Evolutionary conservation across 2,329 filamentous ascomycete genomes (phyloP), one percentile per base, ranked within the genome.

Genomic region (Alternaria sp.): DNA sequence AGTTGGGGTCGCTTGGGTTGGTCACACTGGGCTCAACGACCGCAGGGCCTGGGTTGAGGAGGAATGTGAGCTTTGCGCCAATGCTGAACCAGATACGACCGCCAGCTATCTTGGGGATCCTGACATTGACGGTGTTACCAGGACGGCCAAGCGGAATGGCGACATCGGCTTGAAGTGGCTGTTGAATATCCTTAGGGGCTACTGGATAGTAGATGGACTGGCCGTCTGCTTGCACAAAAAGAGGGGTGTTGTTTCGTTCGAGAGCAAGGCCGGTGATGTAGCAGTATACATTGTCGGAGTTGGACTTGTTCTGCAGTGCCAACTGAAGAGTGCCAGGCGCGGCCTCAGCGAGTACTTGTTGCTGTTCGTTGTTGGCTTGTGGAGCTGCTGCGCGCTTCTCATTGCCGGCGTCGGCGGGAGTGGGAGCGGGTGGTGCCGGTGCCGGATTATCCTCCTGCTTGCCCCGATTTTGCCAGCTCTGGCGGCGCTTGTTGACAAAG

Each of bases 1-100:
- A 79, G 67, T 84, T 84, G 1, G 81, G 81, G 61, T 85, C 83
- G 70, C 84, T 77, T 0, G 83, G 77, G 77, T 93, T 93, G 30
- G 87, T 90, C 25, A 90, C 88, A 10, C 89, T 90, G 0, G 92
- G 92, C 79, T 93, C 91, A 46, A 93, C 91, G 13, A 94, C 83
- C 1, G 87, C 89, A 7, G 91, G 89, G 15, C 88, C 89, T 1
- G 88, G 89, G 77, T 94, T 94, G 56, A 93, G 78, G 12, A 87
- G 82, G 79, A 94, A 94, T 1, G 84, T 88, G 52, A 93, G 83
- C 36, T 85, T 85, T 47, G 80, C 80, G 68, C 86, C 86, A 62
- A 87, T 82, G 59, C 85, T 88, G 78, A 92, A 91, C 89, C 90
- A 94, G 75, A 93, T 87, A 57, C 91, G 86, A 2, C 87, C 91